phyloP scores from a whole-genome alignment of 768 basidiomycete genomes.

The Mrakia blollopis region DNA sequence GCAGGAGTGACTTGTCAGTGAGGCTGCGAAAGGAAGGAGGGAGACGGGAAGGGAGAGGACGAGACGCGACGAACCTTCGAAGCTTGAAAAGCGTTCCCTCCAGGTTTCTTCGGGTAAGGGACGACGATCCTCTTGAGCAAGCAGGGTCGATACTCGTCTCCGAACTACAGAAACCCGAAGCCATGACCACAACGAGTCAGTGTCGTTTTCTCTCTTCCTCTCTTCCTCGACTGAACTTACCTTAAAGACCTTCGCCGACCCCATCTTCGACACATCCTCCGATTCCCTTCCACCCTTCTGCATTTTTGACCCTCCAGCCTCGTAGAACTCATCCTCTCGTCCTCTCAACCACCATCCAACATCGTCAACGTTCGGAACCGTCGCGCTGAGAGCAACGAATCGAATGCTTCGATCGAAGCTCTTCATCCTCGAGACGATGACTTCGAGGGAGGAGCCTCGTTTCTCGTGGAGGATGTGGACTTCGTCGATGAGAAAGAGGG shows the following conservation, averaged over 20 bases:
- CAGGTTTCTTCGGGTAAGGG: constrained; percentile 58
- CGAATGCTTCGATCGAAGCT: constrained; percentile 62
- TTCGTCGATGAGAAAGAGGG: constrained; percentile 48
- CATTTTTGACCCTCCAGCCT: neutral
- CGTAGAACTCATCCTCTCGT: constrained; percentile 20
- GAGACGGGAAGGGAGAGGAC: too few relatives aligned
- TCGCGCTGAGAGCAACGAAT: constrained; percentile 86
- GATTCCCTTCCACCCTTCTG: too few relatives aligned
- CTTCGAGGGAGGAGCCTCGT: constrained; percentile 88
- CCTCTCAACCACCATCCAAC: constrained; percentile 82
- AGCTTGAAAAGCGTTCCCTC: constrained; percentile 49
- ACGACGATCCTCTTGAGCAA: constrained; percentile 67
- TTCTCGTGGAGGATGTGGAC: constrained; percentile 88
- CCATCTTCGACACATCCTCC: constrained; percentile 26
- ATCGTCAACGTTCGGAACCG: constrained; percentile 80
- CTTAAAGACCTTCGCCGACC: constrained; percentile 63
- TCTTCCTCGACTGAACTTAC: constrained; percentile 45
- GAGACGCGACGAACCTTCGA: constrained; percentile 12
- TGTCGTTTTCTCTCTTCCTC: neutral
- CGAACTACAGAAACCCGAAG: constrained; percentile 57
- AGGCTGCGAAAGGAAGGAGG: neutral
- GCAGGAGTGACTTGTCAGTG: too few relatives aligned
- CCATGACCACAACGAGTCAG: neutral
- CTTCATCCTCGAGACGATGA: constrained; percentile 91
- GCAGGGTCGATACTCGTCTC: constrained; percentile 86